These are phyloP conservation scores for Collybiopsis confluens DNA, from an alignment of 768 basidiomycete genomes.

Conservation along the genomic window DNA sequence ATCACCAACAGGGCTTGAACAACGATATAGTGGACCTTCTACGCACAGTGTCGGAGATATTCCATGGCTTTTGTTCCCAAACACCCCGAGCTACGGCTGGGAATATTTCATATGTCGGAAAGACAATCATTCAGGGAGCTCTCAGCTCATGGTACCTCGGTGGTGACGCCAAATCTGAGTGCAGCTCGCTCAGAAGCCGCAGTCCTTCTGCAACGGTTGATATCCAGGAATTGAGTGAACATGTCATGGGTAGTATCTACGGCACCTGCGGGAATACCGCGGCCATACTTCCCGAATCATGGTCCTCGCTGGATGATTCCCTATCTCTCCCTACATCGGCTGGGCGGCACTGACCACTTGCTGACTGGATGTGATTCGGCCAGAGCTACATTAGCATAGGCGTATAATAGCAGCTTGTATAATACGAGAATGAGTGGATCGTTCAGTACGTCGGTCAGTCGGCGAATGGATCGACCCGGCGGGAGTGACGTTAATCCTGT, in stretches of 20 bases:
- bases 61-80: not conserved
- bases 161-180: not conserved
- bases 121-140: not conserved
- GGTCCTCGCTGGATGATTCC: not conserved
- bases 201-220: not conserved
- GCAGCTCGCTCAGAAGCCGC: not conserved
- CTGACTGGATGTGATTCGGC: not conserved
- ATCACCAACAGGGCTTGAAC: not conserved
- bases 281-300: not conserved
- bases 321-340: not conserved
- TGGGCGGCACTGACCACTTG: not conserved
- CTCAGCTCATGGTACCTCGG: not conserved
- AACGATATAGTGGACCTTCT: not conserved
- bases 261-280: not conserved
- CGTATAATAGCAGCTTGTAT: too few species aligned
- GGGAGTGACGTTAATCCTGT: not conserved
- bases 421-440: too few species aligned
- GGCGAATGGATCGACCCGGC: too few species aligned
- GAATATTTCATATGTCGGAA: not conserved
- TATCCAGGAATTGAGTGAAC: too few species aligned
- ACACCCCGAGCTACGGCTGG: not conserved
- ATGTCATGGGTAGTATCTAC: too few species aligned
- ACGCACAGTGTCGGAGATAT: not conserved
- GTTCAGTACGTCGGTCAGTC: too few species aligned
- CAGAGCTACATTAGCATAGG: too few species aligned